These are phyloP conservation scores for Hypoxylon subgilvum DNA, from an alignment of 495 filamentous ascomycete species.

Conservation along the genomic window DNA sequence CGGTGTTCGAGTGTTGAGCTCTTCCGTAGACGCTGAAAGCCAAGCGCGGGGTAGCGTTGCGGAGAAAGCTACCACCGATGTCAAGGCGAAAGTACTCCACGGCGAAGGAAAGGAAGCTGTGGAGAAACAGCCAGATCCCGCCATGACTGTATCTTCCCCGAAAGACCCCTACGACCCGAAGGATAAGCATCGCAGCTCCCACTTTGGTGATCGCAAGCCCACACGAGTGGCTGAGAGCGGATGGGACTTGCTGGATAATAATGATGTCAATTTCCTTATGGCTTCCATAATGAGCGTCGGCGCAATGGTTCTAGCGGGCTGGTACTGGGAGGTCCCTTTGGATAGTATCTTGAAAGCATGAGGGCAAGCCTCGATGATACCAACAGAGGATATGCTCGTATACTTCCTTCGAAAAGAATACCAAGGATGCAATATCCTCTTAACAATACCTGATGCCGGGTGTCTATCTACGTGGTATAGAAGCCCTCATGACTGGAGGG, in stretches of 20 bases:
- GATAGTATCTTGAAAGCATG: conserved; percentile 43
- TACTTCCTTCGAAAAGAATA: too few species aligned
- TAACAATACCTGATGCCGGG: too few species aligned
- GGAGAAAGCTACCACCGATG: conserved; percentile 40
- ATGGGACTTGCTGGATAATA: conserved; percentile 84
- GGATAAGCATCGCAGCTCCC: conserved; percentile 52
- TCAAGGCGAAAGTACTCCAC: conserved; percentile 45
- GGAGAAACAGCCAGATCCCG: conserved; percentile 39
- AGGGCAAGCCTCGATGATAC: too few species aligned
- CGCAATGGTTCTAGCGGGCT: conserved; percentile 69
- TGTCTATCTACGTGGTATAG: too few species aligned
- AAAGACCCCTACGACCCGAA: conserved; percentile 48
- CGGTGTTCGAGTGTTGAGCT: conserved; percentile 72
- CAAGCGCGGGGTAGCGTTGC: conserved; percentile 20
- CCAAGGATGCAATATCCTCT: too few species aligned
- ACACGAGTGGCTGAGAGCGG: conserved; percentile 77
- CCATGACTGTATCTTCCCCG: conserved; percentile 23
- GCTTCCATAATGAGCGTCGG: conserved; percentile 78
- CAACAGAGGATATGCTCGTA: too few species aligned
- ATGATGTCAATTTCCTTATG: conserved; percentile 92
- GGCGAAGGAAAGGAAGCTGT: conserved; percentile 45
- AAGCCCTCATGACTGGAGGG: too few species aligned
- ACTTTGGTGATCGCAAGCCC: conserved; percentile 62
- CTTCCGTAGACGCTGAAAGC: conserved; percentile 35
- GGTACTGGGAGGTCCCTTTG: conserved; percentile 58